Evolutionary conservation across 1,139 yeast genomes (phyloP), one percentile per base, ranked within the genome.

Genomic region (Suhomyces atakaporum): DNA sequence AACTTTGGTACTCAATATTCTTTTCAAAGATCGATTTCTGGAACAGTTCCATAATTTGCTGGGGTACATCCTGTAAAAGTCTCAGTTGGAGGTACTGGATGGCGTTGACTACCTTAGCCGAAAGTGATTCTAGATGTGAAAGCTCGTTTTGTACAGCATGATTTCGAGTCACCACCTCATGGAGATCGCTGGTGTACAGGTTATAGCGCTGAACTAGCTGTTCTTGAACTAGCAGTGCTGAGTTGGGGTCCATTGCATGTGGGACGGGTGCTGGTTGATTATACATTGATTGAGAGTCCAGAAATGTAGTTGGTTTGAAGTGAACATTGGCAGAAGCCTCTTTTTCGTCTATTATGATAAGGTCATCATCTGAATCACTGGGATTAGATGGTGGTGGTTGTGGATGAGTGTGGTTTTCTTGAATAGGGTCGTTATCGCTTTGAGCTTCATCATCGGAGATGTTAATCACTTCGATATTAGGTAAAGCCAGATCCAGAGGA

Each of bases 221-320:
- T 15, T 27, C 29, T 7, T 38, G 32, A 4, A 16, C 31, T 7
- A 39, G 22, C 5, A 25, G 20, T 3, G 38, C 35, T 2, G 35
- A 18, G 19, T 19, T 31, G 21, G 25, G 43, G 22, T 41, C 50
- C 2, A 53, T 42, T 9, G 47, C 50, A 27, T 65, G 69, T 9
- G 58, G 56, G 0, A 63, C 66, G 1, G 70, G 69, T 0, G 60
- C 68, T 0, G 73, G 72, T 24, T 46, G 45, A 38, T 66, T 63
- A 42, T 41, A 60, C 26, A 16, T 22, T 3, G 25, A 16, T n/a
- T 19, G 22, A 9, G 14, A 23, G 15, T 15, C 12, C 11, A 10
- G 45, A 31, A 56, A 55, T 4, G 56, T 41, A 3, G 51, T 47
- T 9, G 48, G 46, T 27, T 54, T 55, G 46, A 54, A 56, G 3